These are phyloP conservation scores for Trifolium fragiferum DNA, from an alignment of 306 rosid genomes.

Conservation along the genomic window DNA sequence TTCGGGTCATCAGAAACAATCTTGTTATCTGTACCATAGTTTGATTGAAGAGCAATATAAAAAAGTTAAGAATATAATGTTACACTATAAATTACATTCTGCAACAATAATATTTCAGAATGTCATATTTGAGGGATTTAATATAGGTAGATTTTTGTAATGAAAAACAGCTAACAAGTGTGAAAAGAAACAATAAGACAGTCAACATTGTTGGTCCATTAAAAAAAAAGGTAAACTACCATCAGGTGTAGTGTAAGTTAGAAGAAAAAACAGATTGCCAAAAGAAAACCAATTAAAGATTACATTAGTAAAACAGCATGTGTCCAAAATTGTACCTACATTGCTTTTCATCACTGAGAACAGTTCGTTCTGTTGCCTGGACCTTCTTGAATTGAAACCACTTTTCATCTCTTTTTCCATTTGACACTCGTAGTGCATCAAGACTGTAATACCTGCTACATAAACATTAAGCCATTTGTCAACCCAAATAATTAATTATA, in stretches of 20 bases:
- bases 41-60: not conserved
- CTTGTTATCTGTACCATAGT: not conserved
- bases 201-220: conserved; percentile 15
- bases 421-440: conserved; percentile 69
- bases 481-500: conserved; percentile 26
- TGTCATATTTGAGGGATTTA: conserved; percentile 31
- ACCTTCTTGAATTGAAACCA: conserved; percentile 62
- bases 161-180: conserved; percentile 9
- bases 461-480: conserved; percentile 30
- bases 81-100: not conserved
- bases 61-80: not conserved
- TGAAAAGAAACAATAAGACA: conserved; percentile 15
- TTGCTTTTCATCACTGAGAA: conserved; percentile 85
- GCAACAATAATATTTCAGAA: not conserved
- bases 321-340: conserved; percentile 60
- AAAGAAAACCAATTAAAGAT: conserved; percentile 18
- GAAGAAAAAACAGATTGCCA: not conserved
- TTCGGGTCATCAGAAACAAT: conserved; percentile 25
- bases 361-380: conserved; percentile 61
- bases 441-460: conserved; percentile 79
- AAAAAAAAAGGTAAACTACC: conserved; percentile 19
- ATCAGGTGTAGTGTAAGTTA: not conserved
- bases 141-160: conserved; percentile 3
- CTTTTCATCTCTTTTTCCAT: conserved; percentile 63
- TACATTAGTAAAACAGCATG: conserved; percentile 32